These are phyloP conservation scores for Akanthomyces dipterigenus DNA, from an alignment of 2,329 filamentous ascomycete genomes.

Conservation along the genomic window DNA sequence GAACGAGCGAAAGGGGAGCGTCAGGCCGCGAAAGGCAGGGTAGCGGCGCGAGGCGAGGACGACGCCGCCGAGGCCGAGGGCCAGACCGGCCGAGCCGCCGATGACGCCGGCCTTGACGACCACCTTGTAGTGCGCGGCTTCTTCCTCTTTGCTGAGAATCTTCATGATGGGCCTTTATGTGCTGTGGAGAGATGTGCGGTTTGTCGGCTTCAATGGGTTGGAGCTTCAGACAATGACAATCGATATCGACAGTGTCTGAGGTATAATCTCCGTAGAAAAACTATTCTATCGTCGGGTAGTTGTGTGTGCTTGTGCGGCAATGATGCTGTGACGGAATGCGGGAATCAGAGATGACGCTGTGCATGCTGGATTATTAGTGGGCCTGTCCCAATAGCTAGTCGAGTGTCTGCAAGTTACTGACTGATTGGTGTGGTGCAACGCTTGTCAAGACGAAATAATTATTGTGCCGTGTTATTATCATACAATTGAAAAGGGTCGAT, in stretches of 20 bases:
- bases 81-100: conserved; percentile 64
- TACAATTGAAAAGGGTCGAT: background rate
- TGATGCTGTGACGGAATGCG: background rate
- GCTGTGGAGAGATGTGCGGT: background rate
- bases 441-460: background rate
- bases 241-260: background rate
- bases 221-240: background rate
- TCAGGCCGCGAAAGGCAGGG: conserved; percentile 71
- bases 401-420: background rate
- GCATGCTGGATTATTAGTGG: background rate
- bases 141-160: conserved; percentile 90
- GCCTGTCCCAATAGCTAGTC: background rate
- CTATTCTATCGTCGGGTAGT: background rate
- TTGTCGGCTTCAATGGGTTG: background rate
- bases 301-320: background rate
- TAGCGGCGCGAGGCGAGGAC: conserved; percentile 63
- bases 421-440: background rate
- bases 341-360: conserved; percentile 6
- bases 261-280: background rate
- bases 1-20: conserved; percentile 85
- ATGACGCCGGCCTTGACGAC: conserved; percentile 74
- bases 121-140: conserved; percentile 72
- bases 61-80: conserved; percentile 61
- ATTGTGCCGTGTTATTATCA: background rate
- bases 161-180: conserved; percentile 60